These are phyloP conservation scores for Dentiscutata heterogama DNA, from an alignment of 371 early-diverging fungal genomes.

Conservation along the genomic window DNA sequence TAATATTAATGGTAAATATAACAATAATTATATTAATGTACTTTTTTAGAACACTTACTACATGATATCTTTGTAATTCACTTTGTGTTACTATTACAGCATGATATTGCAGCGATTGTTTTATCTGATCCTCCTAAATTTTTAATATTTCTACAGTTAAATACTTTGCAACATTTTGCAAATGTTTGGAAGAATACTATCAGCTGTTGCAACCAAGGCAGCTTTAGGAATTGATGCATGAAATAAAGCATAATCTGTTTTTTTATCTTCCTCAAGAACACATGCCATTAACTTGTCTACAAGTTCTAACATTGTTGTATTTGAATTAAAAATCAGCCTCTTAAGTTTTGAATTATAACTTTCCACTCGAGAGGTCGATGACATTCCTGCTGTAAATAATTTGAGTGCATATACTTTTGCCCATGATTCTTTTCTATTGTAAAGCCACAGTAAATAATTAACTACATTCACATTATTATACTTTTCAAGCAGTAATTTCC, in stretches of 20 bases:
- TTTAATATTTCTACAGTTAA: slow-evolving; percentile 2
- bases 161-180: neutral
- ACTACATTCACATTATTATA: too few relatives aligned
- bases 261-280: slow-evolving; percentile 12
- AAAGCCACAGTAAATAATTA: too few relatives aligned
- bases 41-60: neutral
- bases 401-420: too few relatives aligned
- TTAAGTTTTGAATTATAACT: neutral
- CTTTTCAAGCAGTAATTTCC: too few relatives aligned
- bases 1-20: too few relatives aligned
- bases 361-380: neutral
- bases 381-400: neutral
- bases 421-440: too few relatives aligned
- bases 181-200: neutral
- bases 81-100: neutral
- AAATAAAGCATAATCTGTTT: neutral
- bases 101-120: neutral
- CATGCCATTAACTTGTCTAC: neutral
- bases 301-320: slow-evolving; percentile 3
- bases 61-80: slow-evolving; percentile 9
- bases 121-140: neutral
- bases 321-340: neutral
- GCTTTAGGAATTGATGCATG: neutral
- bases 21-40: neutral
- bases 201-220: neutral